phyloP scores from a whole-genome alignment of 352 stramenopile species.

The Poterioochromonas sp. region DNA sequence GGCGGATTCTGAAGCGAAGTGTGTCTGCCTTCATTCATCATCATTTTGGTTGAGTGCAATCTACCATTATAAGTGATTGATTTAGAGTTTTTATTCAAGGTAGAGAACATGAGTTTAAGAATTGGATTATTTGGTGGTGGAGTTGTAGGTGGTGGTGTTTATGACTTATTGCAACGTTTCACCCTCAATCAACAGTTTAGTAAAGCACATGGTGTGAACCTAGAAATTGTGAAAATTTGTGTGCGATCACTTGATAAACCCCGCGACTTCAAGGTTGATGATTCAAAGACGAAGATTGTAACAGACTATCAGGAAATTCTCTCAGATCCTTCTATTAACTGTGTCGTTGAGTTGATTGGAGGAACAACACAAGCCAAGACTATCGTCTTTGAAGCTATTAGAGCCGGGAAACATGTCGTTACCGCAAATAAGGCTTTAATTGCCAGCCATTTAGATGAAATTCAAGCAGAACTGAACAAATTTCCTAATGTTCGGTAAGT shows the following conservation, averaged over 20 bases:
- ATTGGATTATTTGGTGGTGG: slow-evolving; percentile 70
- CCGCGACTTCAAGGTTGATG: slow-evolving; percentile 56
- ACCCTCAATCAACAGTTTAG: slow-evolving; percentile 51
- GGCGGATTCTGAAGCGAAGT: no score
- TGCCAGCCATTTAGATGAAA: slow-evolving; percentile 79
- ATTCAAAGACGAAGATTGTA: slow-evolving; percentile 40
- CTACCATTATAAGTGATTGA: no score
- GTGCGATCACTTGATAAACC: slow-evolving; percentile 64
- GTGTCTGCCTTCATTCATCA: no score
- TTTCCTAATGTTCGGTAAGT: slow-evolving; percentile 24
- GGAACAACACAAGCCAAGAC: slow-evolving; percentile 83
- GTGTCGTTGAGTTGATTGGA: slow-evolving; percentile 89
- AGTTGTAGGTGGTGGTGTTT: slow-evolving; percentile 65
- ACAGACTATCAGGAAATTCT: slow-evolving; percentile 61
- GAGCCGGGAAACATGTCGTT: slow-evolving; percentile 82
- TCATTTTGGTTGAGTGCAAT: no score
- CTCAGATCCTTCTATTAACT: slow-evolving; percentile 81
- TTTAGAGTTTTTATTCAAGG: no score
- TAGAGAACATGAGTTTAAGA: no score
- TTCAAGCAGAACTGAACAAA: slow-evolving; percentile 64
- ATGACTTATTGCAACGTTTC: slow-evolving; percentile 54
- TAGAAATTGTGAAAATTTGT: slow-evolving; percentile 70
- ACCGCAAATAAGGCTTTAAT: slow-evolving; percentile 94
- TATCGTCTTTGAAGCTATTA: slow-evolving; percentile 77
- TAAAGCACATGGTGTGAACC: slow-evolving; percentile 56